Evolutionary conservation across 179 eudicot genomes (phyloP), one percentile per base, ranked within the genome.

Genomic region (Patellifolia procumbens): DNA sequence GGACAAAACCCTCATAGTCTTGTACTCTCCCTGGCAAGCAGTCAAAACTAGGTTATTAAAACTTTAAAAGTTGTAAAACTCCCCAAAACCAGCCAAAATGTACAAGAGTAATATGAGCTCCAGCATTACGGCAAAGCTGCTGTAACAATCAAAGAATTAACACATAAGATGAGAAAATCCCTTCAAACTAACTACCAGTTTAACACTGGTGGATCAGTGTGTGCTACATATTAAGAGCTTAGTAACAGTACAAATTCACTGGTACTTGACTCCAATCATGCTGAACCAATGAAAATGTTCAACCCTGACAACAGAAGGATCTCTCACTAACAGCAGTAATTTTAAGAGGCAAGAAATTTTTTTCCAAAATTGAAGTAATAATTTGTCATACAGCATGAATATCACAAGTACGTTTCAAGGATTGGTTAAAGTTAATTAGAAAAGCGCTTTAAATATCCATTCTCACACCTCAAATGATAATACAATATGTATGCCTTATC

Each of bases 221-320:
- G 13, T 61, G 28, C 20, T 45, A 34, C 78, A 49, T 64, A 28
- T 49, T 35, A n/a, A 74, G 61, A 45, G n/a, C 19, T 49, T n/a
- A n/a, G n/a, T n/a, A 51, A 49, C 37, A 46, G 70, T 64, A 29
- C 51, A 65, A 5, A 20, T n/a, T 16, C 4, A 9, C 45, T 67
- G 26, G 32, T 24, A 52, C 5, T 29, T 24, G 52, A 32, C 61
- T 42, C 9, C 51, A 56, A 7, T 22, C 19, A 17, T 73, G 68
- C 20, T 13, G 45, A 62, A 35, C 37, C 68, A 34, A 48, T 62
- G 49, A 35, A 75, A 64, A 65, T 1, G 48, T 26, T 51, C 32
- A 32, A 64, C 35, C 31, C 5, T 15, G n/a, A 45, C 49, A 37
- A 24, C 10, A 24, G 32, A 24, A 28, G 32, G 31, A 35, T 22